Base-by-base conservation (phyloP, 495 filamentous ascomycete species). In the Cudoniella acicularis region DNA sequence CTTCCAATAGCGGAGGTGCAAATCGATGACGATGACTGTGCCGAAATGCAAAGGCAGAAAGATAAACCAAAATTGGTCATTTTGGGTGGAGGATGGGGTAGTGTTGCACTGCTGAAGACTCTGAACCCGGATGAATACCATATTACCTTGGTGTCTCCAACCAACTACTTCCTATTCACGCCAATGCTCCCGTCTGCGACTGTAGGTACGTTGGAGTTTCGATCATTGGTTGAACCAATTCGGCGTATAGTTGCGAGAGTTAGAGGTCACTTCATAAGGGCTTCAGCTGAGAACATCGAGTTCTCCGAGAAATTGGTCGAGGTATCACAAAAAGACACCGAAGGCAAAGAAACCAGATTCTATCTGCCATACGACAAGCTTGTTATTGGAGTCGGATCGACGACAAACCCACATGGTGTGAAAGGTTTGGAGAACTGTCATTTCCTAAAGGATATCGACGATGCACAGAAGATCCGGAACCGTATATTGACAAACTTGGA, bases 281-380 rank as follows among this genome's bases (percentile, higher is more conserved):
- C 88, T 17, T 77, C 76, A 49, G 95, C 95, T 9, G 87, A 90
- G 62, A 87, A 91, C 70, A 85, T 99, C 20, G 90, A 97, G 46
- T 94, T 98, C 65, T 92, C 90, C 0, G 80, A 88, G 61, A 95
- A 95, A 67, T 72, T 99, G 51, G 85, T 99, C 1, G 95, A 99
- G 72, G 77, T 96, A 3, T 82, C 85, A 0, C 89, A 95, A 65
- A 76, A 75, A 4, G 85, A 90, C 59, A 71, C 79, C n/a, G 74
- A 77, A 58, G 94, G 94, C 10, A 73, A 88, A 47, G 81, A 83
- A 65, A 76, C 84, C 59, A 77, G 82, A 41, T 98, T 99, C 73
- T 99, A 99, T 76, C 74, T 99, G 1, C 95, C 95, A 0, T 99
- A 99, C 65, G 95, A 99, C 69, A 99, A 99, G 76, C 79, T 99